Percentiles rank a stretch among this genome's conserved stretches.
Evolutionary conservation across 2,329 filamentous ascomycete species (phyloP).

Genomic region (Aureobasidium zeae): DNA sequence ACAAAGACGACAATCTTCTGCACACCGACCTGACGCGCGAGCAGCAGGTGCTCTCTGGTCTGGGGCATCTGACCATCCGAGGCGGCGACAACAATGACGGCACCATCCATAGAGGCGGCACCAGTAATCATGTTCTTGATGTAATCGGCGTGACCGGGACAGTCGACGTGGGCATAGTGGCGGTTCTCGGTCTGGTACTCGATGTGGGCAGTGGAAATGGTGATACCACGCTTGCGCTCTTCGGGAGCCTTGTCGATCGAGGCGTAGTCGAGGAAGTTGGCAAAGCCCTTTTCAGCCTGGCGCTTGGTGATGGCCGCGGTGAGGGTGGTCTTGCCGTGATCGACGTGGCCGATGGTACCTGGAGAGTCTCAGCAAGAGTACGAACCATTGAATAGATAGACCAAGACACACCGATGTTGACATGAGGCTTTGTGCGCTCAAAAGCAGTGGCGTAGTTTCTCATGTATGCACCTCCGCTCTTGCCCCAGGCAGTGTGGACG

Average conservation of each 20-base stretch:
- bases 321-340: constrained; percentile 76
- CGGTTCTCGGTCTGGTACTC: constrained; percentile 91
- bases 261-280: constrained; percentile 93
- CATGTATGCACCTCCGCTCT: constrained; percentile 54
- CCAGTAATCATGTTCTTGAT: constrained; percentile 99
- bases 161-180: constrained; percentile 99
- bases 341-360: constrained; percentile 98
- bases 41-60: constrained; percentile 94
- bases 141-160: constrained; percentile 99
- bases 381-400: background rate
- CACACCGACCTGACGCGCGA: constrained; percentile 96
- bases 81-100: constrained; percentile 96
- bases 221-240: constrained; percentile 99
- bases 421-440: constrained; percentile 89
- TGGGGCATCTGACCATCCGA: constrained; percentile 99
- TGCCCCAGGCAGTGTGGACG: constrained; percentile 59
- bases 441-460: constrained; percentile 57
- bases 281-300: constrained; percentile 87
- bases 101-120: constrained; percentile 98
- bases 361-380: constrained; percentile 5
- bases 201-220: constrained; percentile 96
- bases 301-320: constrained; percentile 98
- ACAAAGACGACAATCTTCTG: constrained; percentile 98
- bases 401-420: constrained; percentile 72
- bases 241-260: constrained; percentile 98